Conservation (phyloP, 208 protist species). For the Leishmania guyanensis region DNA sequence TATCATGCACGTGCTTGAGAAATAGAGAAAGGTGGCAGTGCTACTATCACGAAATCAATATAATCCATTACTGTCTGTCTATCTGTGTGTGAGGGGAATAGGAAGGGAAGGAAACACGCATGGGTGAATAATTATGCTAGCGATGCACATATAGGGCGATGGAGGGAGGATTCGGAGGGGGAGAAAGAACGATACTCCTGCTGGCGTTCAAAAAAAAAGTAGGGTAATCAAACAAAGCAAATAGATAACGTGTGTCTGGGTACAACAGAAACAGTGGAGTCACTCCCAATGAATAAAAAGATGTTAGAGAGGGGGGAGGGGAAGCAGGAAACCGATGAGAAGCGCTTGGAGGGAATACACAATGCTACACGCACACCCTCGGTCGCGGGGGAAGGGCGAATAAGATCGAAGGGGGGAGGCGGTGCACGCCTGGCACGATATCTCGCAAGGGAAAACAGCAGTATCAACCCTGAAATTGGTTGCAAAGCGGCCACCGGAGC, state of each 20-base stretch:
- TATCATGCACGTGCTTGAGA: no score
- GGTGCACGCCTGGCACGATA: no score
- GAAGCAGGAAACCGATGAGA: not conserved
- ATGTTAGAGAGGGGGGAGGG: no score
- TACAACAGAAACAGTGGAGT: not conserved
- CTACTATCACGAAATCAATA: not conserved
- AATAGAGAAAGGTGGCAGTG: not conserved
- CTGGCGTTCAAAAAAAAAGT: not conserved
- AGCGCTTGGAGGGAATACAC: not conserved
- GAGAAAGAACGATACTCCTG: not conserved
- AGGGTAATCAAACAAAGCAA: not conserved
- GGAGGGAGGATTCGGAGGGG: not conserved
- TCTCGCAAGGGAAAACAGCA: not conserved
- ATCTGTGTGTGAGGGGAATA: not conserved
- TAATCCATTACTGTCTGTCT: not conserved
- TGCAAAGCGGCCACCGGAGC: not conserved
- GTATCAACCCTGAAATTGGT: not conserved
- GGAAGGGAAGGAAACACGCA: not conserved
- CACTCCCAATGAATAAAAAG: not conserved
- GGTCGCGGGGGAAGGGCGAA: not conserved
- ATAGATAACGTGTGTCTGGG: not conserved
- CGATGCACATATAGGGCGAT: not conserved
- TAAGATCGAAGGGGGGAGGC: not conserved
- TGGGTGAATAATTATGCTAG: not conserved
- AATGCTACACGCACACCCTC: not conserved